Evolutionary conservation across 139 green algal genomes (phyloP), one percentile per base, ranked within the genome.

Genomic region (Penium margaritaceum): DNA sequence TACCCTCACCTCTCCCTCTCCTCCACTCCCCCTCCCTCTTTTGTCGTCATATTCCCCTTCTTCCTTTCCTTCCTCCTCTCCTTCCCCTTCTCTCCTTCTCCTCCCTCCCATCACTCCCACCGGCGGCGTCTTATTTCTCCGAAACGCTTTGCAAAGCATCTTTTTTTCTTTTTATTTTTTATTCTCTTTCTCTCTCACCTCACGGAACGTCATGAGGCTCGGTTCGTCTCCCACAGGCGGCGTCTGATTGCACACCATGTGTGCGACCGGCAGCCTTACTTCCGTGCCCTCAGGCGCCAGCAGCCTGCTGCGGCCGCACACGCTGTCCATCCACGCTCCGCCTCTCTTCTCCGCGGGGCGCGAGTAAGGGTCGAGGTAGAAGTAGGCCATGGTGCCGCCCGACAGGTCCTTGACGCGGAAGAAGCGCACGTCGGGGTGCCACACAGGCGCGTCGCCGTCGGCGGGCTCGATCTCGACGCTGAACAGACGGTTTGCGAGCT

Each of bases 171-270:
- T n/a, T n/a, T n/a, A n/a, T n/a, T n/a, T n/a, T n/a, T n/a, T n/a
- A n/a, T n/a, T n/a, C 33, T 87, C 82, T n/a, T n/a, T n/a, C n/a
- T n/a, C n/a, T n/a, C n/a, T n/a, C n/a, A 74, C 66, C 76, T 85
- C 82, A 33, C 88, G 71, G 86, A 96, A 97, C 19, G 93, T 98
- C 93, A 98, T 97, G 17, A 98, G 85, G 47, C 76, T 89, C 61
- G 93, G 93, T 74, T 95, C 84, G 64, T 85, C 87, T 33, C 86
- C 92, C 4, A 97, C 74, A 6, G 93, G 93, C 5, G 91, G 90
- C 30, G 85, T 90, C 83, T 97, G 90, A 82, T 97, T 94, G 86
- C 89, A 92, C 38, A 97, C 93, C 92, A 98, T 97, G 85, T 97
- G 93, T 4, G 91, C 93, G 5, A 94, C 85, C 30, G 93, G 93